Evolutionary conservation across 1,139 yeast genomes (phyloP), one percentile per base, ranked within the genome.

Genomic region (Kodamaea sp.): DNA sequence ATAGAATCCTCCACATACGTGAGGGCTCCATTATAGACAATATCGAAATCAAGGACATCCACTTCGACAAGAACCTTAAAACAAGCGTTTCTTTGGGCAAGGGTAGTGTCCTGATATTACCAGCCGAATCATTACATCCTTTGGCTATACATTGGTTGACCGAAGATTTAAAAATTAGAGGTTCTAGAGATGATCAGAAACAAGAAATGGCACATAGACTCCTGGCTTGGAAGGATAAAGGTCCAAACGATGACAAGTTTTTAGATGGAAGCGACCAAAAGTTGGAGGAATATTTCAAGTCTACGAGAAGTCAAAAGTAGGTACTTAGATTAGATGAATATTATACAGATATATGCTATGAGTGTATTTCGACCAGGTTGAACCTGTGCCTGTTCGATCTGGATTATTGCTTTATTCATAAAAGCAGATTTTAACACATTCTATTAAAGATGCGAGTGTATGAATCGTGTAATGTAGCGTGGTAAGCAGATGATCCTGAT

Each of bases 1-100:
- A 94, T 32, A 70, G 83, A 35, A 69, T 92, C 9, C 71, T 83
- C n/a, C 97, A 92, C 59, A 67, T 92, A 50, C 79, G 77, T 47
- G 74, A 78, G 35, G 97, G 97, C 0, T 28, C 63, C 46, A 54
- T 73, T 39, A 57, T 38, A 41, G 55, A 50, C 62, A 55, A 54
- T 27, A 32, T 53, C 13, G 41, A 48, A 38, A 54, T 54, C 7
- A 43, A 54, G 24, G 59, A 65, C 38, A 49, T 68, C 39, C 43
- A 47, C 9, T 72, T 68, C 37, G 48, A 43, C 8, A 43, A 32
- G 5, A 39, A 39, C 6, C 34, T 44, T 38, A 41, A 35, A n/a
- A 39, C 26, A 48, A 47, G 22, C 59, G 66, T 37, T 46, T 51
- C 21, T 63, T 78, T 13, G 62, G 69, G 30, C 3, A 14, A 15